phyloP scores from a whole-genome alignment of 2,329 filamentous ascomycete genomes.

The Colletotrichum higginsianum region DNA sequence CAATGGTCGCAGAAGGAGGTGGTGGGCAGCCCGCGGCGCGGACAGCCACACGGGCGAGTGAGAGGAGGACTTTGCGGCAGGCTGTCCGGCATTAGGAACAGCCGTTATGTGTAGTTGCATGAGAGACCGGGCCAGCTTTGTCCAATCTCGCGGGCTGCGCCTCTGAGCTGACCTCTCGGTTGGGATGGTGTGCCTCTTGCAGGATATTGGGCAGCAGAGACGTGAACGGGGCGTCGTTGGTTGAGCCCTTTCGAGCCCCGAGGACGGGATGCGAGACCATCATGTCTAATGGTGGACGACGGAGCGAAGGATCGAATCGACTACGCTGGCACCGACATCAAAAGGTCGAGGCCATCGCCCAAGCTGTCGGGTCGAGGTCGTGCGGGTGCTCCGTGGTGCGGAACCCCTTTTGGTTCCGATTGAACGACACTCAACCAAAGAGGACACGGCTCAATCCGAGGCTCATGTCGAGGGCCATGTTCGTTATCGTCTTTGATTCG shows the following conservation, averaged over 20 bases:
- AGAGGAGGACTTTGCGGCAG: not conserved
- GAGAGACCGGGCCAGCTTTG: not conserved
- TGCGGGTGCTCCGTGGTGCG: not conserved
- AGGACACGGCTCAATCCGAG: no score
- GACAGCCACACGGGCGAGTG: not conserved
- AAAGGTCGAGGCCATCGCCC: not conserved
- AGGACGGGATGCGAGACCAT: not conserved
- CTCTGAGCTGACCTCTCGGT: not conserved
- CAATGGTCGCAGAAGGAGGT: not conserved
- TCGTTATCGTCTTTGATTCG: not conserved
- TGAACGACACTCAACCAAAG: not conserved
- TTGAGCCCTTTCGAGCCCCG: not conserved
- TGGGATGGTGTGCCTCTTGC: not conserved
- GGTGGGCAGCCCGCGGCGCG: not conserved
- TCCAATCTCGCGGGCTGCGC: not conserved
- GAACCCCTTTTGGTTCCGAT: not conserved
- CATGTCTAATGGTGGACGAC: not conserved
- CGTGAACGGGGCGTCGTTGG: not conserved
- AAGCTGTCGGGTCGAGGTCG: not conserved
- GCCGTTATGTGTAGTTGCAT: not conserved
- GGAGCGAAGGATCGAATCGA: not conserved
- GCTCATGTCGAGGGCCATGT: no score
- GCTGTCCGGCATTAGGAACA: not conserved
- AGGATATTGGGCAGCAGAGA: not conserved
- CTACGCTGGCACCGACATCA: not conserved